Percentiles rank a stretch among this genome's conserved stretches.
phyloP scores from a whole-genome alignment of 768 basidiomycete genomes.

The Tephrocybe sp. region DNA sequence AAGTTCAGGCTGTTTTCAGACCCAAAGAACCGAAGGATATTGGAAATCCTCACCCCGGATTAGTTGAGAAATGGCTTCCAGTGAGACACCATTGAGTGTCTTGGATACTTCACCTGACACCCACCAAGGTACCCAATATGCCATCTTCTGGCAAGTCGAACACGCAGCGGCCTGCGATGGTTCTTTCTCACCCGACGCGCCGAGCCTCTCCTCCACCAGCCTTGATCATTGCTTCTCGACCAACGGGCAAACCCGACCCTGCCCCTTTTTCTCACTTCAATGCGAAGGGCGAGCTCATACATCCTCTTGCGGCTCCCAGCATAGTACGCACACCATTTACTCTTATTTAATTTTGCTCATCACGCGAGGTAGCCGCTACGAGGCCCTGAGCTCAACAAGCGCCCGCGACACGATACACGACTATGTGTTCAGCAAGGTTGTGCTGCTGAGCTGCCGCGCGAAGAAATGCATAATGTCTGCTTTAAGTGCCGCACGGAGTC shows the following conservation, averaged over 20 bases:
- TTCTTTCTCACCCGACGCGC: constrained; percentile 2
- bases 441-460: background rate
- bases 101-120: background rate
- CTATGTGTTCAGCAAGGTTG: constrained; percentile 13
- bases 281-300: constrained; percentile 16
- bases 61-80: background rate
- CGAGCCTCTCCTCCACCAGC: background rate
- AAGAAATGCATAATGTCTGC: constrained; percentile 4
- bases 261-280: constrained; percentile 18
- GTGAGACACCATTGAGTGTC: constrained; percentile 7
- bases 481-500: background rate
- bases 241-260: too few relatives aligned
- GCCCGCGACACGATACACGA: background rate
- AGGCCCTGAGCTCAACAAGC: background rate
- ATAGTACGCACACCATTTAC: background rate
- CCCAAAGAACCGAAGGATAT: background rate
- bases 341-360: background rate
- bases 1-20: background rate
- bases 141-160: background rate
- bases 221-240: too few relatives aligned
- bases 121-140: background rate
- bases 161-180: background rate
- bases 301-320: background rate
- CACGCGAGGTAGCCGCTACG: background rate
- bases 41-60: background rate